Conservation (phyloP, 2,329 filamentous ascomycete species). For the Colletotrichum endophyticum region DNA sequence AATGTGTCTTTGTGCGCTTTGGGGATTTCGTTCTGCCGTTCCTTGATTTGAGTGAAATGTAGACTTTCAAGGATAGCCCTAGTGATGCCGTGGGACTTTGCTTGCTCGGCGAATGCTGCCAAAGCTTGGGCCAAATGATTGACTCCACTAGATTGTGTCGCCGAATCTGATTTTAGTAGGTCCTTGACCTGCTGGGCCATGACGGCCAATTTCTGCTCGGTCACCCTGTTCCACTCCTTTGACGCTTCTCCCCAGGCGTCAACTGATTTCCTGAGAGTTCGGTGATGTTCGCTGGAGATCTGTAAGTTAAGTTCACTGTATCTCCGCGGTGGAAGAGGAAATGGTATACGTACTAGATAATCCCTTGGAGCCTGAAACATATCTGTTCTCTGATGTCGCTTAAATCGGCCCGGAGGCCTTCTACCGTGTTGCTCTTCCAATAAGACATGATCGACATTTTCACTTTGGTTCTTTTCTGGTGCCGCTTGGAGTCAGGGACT, state of each 20-base stretch:
- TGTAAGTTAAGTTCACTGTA: no score
- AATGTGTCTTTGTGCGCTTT: constrained; percentile 37
- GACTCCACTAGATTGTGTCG: background rate
- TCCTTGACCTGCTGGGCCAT: background rate
- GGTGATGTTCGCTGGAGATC: background rate
- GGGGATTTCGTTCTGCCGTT: constrained; percentile 30
- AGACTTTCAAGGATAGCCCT: background rate
- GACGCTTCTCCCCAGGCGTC: background rate
- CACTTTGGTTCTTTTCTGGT: background rate
- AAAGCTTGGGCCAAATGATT: accelerated
- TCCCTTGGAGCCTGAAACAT: background rate
- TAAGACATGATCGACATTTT: background rate
- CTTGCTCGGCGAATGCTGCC: background rate
- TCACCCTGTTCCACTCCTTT: accelerated
- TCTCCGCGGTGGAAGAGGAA: no score
- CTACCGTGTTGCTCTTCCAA: background rate
- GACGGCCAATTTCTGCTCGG: accelerated
- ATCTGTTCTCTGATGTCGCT: background rate
- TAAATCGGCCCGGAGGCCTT: background rate
- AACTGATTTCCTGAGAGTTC: accelerated
- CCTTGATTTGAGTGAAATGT: background rate
- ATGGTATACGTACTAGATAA: background rate
- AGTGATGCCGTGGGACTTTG: background rate
- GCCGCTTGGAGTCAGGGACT: accelerated
- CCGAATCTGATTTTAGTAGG: accelerated